These are phyloP conservation scores for Boletellus ananas DNA, from an alignment of 768 basidiomycete genomes.

Conservation along the genomic window DNA sequence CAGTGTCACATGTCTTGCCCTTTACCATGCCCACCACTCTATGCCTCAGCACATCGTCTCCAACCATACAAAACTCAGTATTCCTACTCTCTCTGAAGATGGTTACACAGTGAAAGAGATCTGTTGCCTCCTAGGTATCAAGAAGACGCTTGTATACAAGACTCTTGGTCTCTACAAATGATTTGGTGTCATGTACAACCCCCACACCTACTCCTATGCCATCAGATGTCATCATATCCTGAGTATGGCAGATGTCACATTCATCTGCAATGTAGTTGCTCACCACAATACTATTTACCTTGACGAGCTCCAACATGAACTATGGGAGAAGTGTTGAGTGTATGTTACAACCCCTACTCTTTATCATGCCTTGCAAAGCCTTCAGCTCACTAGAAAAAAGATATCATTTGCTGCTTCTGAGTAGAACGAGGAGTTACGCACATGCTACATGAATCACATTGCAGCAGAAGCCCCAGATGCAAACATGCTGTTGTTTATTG, in stretches of 20 bases:
- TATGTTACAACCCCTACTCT: not conserved
- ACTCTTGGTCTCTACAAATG: not conserved
- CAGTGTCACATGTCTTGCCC: not conserved
- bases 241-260: not conserved
- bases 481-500: slow-evolving; percentile 20
- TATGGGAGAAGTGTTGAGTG: not conserved
- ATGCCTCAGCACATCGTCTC: not conserved
- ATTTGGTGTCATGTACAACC: not conserved
- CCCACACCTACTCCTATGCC: not conserved
- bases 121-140: not conserved
- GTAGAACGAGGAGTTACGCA: slow-evolving; percentile 1
- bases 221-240: not conserved
- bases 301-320: not conserved
- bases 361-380: not conserved
- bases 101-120: not conserved
- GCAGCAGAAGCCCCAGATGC: slow-evolving; percentile 12
- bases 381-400: not conserved
- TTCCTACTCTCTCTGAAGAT: not conserved
- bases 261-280: too few species aligned
- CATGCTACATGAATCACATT: slow-evolving; percentile 9
- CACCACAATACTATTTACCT: not conserved
- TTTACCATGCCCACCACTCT: not conserved
- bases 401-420: not conserved
- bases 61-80: not conserved
- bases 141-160: not conserved